phyloP scores from a whole-genome alignment of 257 asterid species.

The Solanum pimpinellifolium region DNA sequence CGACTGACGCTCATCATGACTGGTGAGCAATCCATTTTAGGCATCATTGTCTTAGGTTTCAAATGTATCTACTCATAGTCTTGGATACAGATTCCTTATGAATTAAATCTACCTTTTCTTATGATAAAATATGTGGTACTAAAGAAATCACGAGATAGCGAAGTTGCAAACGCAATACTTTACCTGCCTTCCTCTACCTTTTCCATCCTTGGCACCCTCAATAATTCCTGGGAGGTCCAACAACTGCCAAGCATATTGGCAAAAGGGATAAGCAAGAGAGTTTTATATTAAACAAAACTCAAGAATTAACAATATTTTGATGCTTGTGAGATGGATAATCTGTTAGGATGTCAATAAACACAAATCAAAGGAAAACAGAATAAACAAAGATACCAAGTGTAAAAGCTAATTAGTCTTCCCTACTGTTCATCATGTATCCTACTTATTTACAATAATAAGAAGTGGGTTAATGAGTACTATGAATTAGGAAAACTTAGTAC shows the following conservation, averaged over 20 bases:
- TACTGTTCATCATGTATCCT: background rate
- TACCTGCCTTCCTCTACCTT: slow-evolving; percentile 99
- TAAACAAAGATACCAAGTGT: background rate
- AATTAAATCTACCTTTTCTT: background rate
- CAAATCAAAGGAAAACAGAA: background rate
- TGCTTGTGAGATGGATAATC: background rate
- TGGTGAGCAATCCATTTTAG: background rate
- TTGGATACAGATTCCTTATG: background rate
- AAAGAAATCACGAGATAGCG: background rate
- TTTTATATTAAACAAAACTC: background rate
- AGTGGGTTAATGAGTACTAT: background rate
- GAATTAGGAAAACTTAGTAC: background rate
- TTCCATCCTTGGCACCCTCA: slow-evolving; percentile 99
- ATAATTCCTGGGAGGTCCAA: slow-evolving; percentile 98
- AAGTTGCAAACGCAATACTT: background rate
- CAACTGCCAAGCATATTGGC: slow-evolving; percentile 36
- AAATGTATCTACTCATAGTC: background rate
- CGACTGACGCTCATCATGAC: background rate
- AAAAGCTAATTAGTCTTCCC: background rate
- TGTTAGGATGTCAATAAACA: background rate
- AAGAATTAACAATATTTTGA: background rate
- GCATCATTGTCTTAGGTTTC: background rate
- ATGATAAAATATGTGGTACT: background rate
- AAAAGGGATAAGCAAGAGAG: background rate
- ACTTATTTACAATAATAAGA: background rate